phyloP scores from a whole-genome alignment of 495 filamentous ascomycete species.

The Diplogelasinospora grovesii region DNA sequence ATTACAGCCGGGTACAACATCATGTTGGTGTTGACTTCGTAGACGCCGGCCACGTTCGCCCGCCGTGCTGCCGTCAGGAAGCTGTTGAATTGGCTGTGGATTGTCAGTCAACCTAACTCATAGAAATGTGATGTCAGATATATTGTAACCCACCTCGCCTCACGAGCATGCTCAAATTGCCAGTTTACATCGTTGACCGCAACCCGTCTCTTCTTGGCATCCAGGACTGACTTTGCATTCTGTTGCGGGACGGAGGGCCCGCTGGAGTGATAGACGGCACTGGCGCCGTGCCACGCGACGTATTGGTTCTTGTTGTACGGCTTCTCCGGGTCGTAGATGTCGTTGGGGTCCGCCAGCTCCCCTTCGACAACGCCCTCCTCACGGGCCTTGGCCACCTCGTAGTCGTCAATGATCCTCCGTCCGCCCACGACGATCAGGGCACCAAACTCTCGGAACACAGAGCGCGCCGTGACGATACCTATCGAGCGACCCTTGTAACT shows the following conservation, averaged over 20 bases:
- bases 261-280: constrained; percentile 84
- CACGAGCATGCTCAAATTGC: constrained; percentile 89
- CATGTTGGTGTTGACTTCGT: constrained; percentile 87
- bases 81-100: constrained; percentile 72
- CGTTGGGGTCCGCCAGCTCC: constrained; percentile 80
- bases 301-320: constrained; percentile 92
- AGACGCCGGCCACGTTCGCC: constrained; percentile 65
- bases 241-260: constrained; percentile 69
- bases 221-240: constrained; percentile 62
- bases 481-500: constrained; percentile 97
- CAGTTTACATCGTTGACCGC: constrained; percentile 95
- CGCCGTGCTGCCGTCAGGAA: constrained; percentile 57
- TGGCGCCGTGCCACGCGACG: constrained; percentile 96
- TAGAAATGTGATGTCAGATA: background rate
- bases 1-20: constrained; percentile 83
- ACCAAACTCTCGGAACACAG: constrained; percentile 95
- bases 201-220: constrained; percentile 73
- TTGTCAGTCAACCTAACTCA: constrained; percentile 6
- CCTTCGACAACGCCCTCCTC: constrained; percentile 81
- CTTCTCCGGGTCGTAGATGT: constrained; percentile 65
- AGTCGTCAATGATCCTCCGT: constrained; percentile 79
- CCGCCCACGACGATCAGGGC: constrained; percentile 90
- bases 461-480: constrained; percentile 92
- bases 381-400: constrained; percentile 70
- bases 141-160: constrained; percentile 61